These are phyloP conservation scores for Microstegium vimineum DNA, from an alignment of 176 grass and related monocot genomes.

Conservation along the genomic window DNA sequence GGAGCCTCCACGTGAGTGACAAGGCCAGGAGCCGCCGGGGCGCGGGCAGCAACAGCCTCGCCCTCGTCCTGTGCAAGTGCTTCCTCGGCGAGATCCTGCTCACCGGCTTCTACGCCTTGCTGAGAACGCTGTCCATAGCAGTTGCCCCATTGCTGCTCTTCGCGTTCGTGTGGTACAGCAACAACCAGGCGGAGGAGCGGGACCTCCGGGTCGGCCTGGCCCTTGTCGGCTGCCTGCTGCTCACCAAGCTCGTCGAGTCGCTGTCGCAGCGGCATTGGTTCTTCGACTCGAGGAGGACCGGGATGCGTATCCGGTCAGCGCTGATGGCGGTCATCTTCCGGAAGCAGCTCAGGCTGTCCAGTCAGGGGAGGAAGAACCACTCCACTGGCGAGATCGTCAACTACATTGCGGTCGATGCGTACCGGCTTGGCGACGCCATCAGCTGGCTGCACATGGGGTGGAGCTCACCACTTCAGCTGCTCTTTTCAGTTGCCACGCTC, in stretches of 20 bases:
- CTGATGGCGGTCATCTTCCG: constrained; percentile 67
- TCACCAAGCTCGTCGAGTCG: constrained; percentile 69
- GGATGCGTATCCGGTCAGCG: constrained; percentile 78
- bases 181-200: constrained; percentile 43
- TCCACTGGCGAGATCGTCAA: constrained; percentile 76
- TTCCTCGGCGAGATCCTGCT: constrained; percentile 57
- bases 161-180: constrained; percentile 59
- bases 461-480: constrained; percentile 66
- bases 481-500: constrained; percentile 50
- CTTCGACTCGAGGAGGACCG: constrained; percentile 64
- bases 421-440: constrained; percentile 76
- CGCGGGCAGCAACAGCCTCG: constrained; percentile 33
- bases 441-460: constrained; percentile 86
- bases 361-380: constrained; percentile 62
- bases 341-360: constrained; percentile 85
- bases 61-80: constrained; percentile 43
- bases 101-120: constrained; percentile 60
- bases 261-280: constrained; percentile 83
- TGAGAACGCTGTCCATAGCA: constrained; percentile 40
- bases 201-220: constrained; percentile 27
- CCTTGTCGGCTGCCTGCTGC: constrained; percentile 52
- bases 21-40: constrained; percentile 33
- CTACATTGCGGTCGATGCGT: constrained; percentile 85
- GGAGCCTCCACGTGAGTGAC: constrained; percentile 42
- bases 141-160: constrained; percentile 64